Percentiles rank a stretch among this genome's conserved stretches.
phyloP scores from a whole-genome alignment of 225 moss, liverwort and hornwort species.

The Ulota crispa region DNA sequence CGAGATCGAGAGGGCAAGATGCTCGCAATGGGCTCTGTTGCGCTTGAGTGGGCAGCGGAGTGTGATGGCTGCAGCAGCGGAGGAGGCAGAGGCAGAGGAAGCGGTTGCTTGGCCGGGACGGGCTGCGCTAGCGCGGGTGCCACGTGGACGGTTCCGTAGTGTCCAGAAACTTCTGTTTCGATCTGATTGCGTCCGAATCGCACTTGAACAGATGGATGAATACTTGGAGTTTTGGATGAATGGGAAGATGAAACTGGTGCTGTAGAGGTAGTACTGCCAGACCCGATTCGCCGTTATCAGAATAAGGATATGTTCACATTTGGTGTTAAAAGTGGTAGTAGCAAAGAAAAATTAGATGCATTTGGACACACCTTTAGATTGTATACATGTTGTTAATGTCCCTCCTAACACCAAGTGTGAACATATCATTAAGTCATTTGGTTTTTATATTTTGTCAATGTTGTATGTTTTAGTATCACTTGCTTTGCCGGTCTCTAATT shows the following conservation, averaged over 20 bases:
- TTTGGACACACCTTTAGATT: too few species aligned
- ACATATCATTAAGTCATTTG: too few species aligned
- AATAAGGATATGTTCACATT: too few species aligned
- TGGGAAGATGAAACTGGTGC: neutral
- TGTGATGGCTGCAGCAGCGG: neutral
- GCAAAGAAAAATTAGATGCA: too few species aligned
- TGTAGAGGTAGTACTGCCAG: neutral
- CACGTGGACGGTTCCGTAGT: neutral
- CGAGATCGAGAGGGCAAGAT: neutral
- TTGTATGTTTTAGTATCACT: too few species aligned
- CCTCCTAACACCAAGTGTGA: too few species aligned
- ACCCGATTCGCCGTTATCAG: neutral
- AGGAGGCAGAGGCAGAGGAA: too few species aligned
- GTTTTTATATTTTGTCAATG: neutral
- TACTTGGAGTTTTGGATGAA: too few species aligned
- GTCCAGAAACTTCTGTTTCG: slow-evolving; percentile 27
- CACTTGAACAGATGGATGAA: too few species aligned
- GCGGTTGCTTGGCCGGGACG: neutral
- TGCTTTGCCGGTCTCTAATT: too few species aligned
- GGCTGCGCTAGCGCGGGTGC: neutral
- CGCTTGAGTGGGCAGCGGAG: neutral
- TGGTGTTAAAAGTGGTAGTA: too few species aligned
- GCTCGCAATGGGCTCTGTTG: neutral
- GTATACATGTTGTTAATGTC: too few species aligned
- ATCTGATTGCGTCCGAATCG: neutral